Conservation (phyloP, 2,329 filamentous ascomycete genomes). For the Simplicillium sp. region DNA sequence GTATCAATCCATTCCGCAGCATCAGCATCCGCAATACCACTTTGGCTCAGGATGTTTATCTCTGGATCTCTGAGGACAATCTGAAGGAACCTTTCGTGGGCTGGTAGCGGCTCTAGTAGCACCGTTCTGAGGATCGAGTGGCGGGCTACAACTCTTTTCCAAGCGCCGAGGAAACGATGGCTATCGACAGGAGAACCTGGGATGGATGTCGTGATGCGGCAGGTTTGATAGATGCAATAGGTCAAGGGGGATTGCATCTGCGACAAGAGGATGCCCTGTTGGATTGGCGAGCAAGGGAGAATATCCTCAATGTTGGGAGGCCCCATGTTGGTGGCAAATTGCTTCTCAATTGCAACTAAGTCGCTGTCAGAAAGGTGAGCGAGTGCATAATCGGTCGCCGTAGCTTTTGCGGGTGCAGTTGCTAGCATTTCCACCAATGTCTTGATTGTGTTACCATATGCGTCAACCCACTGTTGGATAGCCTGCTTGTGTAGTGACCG, state of each 20-base stretch:
- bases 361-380: too few species aligned
- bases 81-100: conserved; percentile 1
- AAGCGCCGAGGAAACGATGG: conserved; percentile 5
- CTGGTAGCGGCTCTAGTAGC: conserved; percentile 3
- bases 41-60: neutral
- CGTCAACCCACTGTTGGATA: too few species aligned
- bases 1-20: neutral
- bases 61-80: conserved; percentile 2
- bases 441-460: too few species aligned
- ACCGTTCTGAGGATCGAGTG: conserved; percentile 8
- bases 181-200: too few species aligned
- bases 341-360: neutral
- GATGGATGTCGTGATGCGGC: too few species aligned
- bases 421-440: too few species aligned
- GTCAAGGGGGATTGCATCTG: conserved; percentile 5
- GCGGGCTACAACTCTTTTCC: conserved; percentile 6
- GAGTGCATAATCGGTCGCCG: too few species aligned
- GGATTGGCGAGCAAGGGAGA: conserved; percentile 21
- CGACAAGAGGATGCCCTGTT: conserved; percentile 21
- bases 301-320: conserved; percentile 17
- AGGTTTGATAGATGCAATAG: neutral
- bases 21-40: neutral
- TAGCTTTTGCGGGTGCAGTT: too few species aligned
- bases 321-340: conserved; percentile 4
- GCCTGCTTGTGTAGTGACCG: too few species aligned